These are phyloP conservation scores for Calocybe gangraenosa DNA, from an alignment of 768 basidiomycete species.

Conservation along the genomic window DNA sequence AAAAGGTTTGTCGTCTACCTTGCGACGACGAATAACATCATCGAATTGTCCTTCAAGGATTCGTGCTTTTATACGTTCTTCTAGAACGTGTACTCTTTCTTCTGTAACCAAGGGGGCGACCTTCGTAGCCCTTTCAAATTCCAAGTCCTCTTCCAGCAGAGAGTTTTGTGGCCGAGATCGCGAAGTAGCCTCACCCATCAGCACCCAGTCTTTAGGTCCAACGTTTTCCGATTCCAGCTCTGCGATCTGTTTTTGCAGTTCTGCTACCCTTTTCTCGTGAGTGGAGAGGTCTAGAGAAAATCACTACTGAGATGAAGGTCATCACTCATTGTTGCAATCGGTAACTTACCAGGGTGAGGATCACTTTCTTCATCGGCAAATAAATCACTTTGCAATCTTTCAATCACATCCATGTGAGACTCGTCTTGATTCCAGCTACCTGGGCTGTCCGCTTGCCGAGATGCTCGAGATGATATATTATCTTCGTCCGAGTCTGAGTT, in stretches of 20 bases:
- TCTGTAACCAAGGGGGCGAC: conserved; percentile 88
- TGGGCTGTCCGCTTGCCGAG: conserved; percentile 30
- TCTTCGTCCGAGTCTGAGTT: conserved; percentile 21
- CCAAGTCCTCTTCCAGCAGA: conserved; percentile 89
- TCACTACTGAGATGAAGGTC: not conserved
- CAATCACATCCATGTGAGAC: conserved; percentile 43
- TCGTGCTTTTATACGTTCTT: conserved; percentile 87
- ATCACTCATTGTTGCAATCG: conserved; percentile 11
- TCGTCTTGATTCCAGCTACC: conserved; percentile 22
- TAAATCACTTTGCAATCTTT: conserved; percentile 71
- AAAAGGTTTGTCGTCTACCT: conserved; percentile 82
- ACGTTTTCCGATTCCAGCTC: conserved; percentile 85
- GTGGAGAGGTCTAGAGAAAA: conserved; percentile 57
- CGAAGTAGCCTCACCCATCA: conserved; percentile 87
- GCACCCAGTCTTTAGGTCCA: conserved; percentile 85
- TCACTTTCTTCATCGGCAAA: conserved; percentile 73
- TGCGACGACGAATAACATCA: conserved; percentile 83
- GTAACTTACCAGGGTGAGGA: conserved; percentile 22
- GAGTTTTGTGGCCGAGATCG: conserved; percentile 85
- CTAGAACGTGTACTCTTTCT: conserved; percentile 73
- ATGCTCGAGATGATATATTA: conserved; percentile 26
- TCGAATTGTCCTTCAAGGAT: conserved; percentile 86
- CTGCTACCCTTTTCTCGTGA: conserved; percentile 74
- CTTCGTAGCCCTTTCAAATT: conserved; percentile 89
- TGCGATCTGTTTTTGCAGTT: conserved; percentile 74